Evolutionary conservation across 2,329 filamentous ascomycete species (phyloP), one percentile per base, ranked within the genome.

Genomic region (Xylariales sp.): DNA sequence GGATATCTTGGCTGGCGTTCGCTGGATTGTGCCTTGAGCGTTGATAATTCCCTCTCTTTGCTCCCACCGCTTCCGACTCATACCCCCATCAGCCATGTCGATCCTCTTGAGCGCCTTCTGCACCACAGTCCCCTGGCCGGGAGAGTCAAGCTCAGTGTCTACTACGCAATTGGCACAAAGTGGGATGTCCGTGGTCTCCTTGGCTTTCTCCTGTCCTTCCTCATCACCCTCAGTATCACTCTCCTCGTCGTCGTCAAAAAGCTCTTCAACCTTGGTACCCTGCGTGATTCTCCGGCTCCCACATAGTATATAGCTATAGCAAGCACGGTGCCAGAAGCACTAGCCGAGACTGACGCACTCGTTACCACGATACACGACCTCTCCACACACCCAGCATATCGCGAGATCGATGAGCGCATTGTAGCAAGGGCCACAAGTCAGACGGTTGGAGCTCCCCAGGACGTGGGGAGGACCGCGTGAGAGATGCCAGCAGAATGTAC

Each of bases 281-380:
- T 51, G 52, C 16, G 63, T 60, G 3, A 70, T 54, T 10, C 59
- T 48, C 45, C 58, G 62, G 42, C 57, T 66, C 14, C 74, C 71
- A 43, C 64, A 79, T 28, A 78, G 57, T 46, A 80, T 52, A 52
- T 74, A 80, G 12, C 75, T 74, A 54, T 76, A 80, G 53, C 74
- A 80, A 1, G 57, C 63, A 28, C 65, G 62, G 51, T 80, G 76
- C 76, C 74, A 80, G 52, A 80, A 80, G 51, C 73, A 78, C 75
- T 71, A 79, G 0, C 74, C 74, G n/a, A 79, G 62, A 48, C 73
- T 78, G 29, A 79, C 71, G 46, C 71, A 73, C 44, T 78, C 74
- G 18, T 74, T 69, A 0, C 65, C 71, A 19, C 74, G 70, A 25
- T 68, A 66, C 10, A 80, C 66, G 31, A 75, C 56, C 54, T 78